phyloP scores from a whole-genome alignment of 768 basidiomycete genomes.

The Gloeophyllum trabeum region DNA sequence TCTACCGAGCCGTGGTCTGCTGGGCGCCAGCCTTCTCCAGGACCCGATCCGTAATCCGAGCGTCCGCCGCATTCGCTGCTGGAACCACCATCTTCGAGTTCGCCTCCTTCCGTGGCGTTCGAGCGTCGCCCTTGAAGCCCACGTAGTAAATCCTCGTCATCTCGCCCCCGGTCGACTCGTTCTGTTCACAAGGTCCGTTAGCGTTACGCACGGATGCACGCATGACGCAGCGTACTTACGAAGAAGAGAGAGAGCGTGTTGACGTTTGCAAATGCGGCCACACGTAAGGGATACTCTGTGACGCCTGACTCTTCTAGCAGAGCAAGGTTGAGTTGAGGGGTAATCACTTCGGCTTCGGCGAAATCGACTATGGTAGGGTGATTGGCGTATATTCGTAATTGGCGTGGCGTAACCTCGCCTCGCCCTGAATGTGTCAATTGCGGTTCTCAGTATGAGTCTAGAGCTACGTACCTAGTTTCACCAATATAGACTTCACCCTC shows the following conservation, averaged over 20 bases:
- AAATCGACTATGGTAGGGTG: conserved; percentile 70
- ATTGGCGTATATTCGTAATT: conserved; percentile 68
- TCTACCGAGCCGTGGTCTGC: conserved; percentile 49
- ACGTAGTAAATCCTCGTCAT: conserved; percentile 62
- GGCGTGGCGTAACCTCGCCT: conserved; percentile 67
- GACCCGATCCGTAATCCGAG: conserved; percentile 48
- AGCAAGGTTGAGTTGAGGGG: conserved; percentile 60
- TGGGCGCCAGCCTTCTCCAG: conserved; percentile 44
- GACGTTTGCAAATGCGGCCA: conserved; percentile 67
- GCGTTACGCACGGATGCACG: conserved; percentile 4
- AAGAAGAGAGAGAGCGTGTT: conserved; percentile 70
- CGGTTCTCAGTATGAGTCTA: no score
- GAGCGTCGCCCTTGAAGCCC: conserved; percentile 73
- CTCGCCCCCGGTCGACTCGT: conserved; percentile 57
- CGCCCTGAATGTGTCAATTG: conserved; percentile 43
- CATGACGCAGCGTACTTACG: conserved; percentile 32
- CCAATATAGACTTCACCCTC: conserved; percentile 56
- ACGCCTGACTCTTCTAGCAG: conserved; percentile 58
- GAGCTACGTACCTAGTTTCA: conserved; percentile 64
- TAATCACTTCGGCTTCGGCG: conserved; percentile 52
- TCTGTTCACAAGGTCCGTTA: conserved; percentile 24
- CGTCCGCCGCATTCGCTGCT: conserved; percentile 73
- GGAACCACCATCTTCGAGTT: conserved; percentile 60
- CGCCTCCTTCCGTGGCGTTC: conserved; percentile 42
- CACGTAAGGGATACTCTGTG: conserved; percentile 68